phyloP scores from a whole-genome alignment of 257 asterid species.

The Catharanthus roseus region DNA sequence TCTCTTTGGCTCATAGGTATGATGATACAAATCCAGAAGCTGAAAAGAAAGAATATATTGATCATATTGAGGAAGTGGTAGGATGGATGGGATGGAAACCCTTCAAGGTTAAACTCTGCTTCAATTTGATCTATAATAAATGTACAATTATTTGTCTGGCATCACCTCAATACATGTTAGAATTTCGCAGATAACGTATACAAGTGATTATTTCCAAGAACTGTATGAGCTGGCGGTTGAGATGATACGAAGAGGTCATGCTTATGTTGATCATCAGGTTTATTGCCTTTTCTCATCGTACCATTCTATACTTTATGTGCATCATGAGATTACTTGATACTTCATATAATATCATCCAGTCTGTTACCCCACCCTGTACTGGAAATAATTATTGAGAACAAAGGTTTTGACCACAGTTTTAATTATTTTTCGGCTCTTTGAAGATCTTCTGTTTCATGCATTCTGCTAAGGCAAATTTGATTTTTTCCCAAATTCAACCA shows the following conservation, averaged over 20 bases:
- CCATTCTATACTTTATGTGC: neutral
- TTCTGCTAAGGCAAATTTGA: neutral
- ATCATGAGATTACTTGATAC: neutral
- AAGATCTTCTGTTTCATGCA: neutral
- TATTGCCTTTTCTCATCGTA: neutral
- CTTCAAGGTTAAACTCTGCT: constrained; percentile 51
- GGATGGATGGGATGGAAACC: constrained; percentile 99
- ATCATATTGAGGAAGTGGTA: constrained; percentile 88
- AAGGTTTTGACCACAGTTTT: neutral
- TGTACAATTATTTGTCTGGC: neutral
- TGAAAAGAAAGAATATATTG: constrained; percentile 87
- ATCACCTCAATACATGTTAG: constrained; percentile 15
- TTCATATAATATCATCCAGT: neutral
- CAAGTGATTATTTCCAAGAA: constrained; percentile 91
- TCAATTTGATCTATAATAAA: neutral
- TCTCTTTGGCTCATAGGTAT: constrained; percentile 36
- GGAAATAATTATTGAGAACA: neutral
- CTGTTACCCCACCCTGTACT: too few species aligned
- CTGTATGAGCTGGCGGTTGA: constrained; percentile 87
- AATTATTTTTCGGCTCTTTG: too few species aligned
- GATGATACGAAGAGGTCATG: constrained; percentile 75
- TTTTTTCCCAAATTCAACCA: constrained; percentile 19
- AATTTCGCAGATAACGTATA: constrained; percentile 65
- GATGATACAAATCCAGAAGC: constrained; percentile 99
- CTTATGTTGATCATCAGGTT: constrained; percentile 99